Conservation (phyloP, 306 rosid genomes). For the Alnus glutinosa region DNA sequence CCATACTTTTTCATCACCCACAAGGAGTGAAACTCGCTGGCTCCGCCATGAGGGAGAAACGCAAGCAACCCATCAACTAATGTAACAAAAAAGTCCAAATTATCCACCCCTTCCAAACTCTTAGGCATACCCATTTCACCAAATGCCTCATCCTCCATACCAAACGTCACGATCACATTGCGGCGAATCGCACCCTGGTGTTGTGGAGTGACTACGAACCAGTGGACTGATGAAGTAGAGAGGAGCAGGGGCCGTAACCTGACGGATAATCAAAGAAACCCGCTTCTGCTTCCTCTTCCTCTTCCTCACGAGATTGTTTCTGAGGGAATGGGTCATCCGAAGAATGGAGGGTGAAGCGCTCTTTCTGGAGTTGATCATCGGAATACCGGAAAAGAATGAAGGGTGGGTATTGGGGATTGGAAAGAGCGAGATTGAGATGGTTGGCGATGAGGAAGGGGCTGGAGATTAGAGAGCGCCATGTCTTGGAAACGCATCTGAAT, state of each 20-base stretch:
- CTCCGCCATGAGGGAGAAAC: accelerated
- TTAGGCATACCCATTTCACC: too few species aligned
- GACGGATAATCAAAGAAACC: not conserved
- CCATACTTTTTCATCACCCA: too few species aligned
- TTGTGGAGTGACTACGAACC: too few species aligned
- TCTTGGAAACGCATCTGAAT: not conserved
- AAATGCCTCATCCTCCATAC: too few species aligned
- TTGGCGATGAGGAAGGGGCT: not conserved
- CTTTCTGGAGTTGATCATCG: not conserved
- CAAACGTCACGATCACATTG: too few species aligned
- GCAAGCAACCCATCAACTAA: too few species aligned
- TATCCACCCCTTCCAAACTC: too few species aligned
- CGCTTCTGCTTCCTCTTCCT: not conserved
- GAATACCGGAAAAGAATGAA: not conserved
- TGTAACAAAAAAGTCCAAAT: too few species aligned
- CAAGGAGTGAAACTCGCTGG: too few species aligned
- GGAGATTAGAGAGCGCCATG: not conserved
- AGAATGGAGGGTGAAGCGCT: not conserved
- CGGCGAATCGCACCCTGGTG: too few species aligned
- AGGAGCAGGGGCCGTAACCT: too few species aligned
- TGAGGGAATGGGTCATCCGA: not conserved
- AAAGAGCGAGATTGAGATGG: not conserved
- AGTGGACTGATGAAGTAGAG: too few species aligned
- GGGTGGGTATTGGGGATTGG: not conserved
- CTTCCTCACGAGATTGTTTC: not conserved